phyloP scores from a whole-genome alignment of 768 basidiomycete species.

The Russula virescens region DNA sequence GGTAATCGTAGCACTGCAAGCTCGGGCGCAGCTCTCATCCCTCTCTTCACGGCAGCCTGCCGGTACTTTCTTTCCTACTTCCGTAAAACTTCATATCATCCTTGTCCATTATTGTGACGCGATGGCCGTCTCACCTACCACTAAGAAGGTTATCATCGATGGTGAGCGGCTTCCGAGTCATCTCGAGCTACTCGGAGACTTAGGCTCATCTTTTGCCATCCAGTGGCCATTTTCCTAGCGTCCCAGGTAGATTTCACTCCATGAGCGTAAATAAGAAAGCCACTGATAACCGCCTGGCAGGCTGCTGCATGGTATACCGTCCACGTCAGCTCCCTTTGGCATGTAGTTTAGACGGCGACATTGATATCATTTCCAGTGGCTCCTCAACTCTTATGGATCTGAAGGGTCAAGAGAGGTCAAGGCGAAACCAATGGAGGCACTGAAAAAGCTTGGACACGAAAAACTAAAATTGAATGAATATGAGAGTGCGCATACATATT shows the following conservation, averaged over 20 bases:
- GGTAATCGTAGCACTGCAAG: too few relatives aligned
- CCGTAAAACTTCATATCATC: neutral
- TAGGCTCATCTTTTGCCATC: neutral
- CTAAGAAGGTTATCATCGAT: slow-evolving; percentile 28
- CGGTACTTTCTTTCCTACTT: neutral
- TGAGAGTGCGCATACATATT: slow-evolving; percentile 55
- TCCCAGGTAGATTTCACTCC: slow-evolving; percentile 40
- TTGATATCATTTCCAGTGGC: slow-evolving; percentile 46
- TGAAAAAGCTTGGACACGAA: slow-evolving; percentile 65
- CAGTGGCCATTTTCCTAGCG: slow-evolving; percentile 43
- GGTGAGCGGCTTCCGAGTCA: slow-evolving; percentile 23
- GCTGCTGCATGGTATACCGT: slow-evolving; percentile 75
- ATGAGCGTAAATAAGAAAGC: neutral
- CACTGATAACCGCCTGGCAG: slow-evolving; percentile 35
- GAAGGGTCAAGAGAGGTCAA: slow-evolving; percentile 56
- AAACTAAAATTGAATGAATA: slow-evolving; percentile 83
- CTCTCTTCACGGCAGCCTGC: neutral
- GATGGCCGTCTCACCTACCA: slow-evolving; percentile 26
- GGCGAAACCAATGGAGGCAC: slow-evolving; percentile 61
- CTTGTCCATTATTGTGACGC: neutral
- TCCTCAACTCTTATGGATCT: slow-evolving; percentile 45
- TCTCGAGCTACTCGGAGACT: neutral
- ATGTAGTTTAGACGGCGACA: neutral
- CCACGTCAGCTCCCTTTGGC: slow-evolving; percentile 41
- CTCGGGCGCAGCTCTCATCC: neutral